Conservation (phyloP, 1,284 basidiomycete genomes). For the Tilletia walkeri region DNA sequence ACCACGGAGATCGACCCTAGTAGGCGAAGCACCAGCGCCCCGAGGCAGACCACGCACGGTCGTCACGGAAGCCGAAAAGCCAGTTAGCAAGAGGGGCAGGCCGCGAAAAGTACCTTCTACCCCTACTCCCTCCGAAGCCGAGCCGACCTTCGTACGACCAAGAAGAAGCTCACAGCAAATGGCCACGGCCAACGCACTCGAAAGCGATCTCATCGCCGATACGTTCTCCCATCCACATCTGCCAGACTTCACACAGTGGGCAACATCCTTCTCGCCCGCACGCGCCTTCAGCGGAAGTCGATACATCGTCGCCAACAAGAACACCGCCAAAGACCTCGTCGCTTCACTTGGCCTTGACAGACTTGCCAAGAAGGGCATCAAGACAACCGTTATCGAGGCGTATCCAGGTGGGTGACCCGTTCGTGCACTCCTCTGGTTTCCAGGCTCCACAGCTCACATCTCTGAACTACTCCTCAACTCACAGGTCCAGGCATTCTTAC, state of each 20-base stretch:
- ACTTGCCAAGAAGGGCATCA: constrained; percentile 29
- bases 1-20: too few relatives aligned
- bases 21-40: too few relatives aligned
- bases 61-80: too few relatives aligned
- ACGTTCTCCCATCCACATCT: constrained; percentile 34
- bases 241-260: constrained; percentile 35
- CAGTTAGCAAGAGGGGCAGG: too few relatives aligned
- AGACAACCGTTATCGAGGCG: constrained; percentile 48
- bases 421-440: not conserved
- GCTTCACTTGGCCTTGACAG: constrained; percentile 28
- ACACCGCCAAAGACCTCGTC: constrained; percentile 34
- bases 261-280: constrained; percentile 25
- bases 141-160: not conserved
- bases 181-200: not conserved
- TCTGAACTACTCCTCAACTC: not conserved
- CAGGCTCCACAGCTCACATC: not conserved
- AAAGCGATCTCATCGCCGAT: not conserved
- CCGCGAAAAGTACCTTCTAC: too few relatives aligned
- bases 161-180: not conserved
- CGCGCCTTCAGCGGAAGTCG: constrained; percentile 30
- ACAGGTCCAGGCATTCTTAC: constrained; percentile 44
- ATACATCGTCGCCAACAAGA: constrained; percentile 43
- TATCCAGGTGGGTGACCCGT: constrained; percentile 34
- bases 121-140: too few relatives aligned
- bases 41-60: too few relatives aligned